A percentile compares a stretch with the other conserved stretches of the same genome.
These are phyloP conservation scores for Colletotrichum ledebouriae DNA, from an alignment of 2,329 filamentous ascomycete species.

Conservation along the genomic window DNA sequence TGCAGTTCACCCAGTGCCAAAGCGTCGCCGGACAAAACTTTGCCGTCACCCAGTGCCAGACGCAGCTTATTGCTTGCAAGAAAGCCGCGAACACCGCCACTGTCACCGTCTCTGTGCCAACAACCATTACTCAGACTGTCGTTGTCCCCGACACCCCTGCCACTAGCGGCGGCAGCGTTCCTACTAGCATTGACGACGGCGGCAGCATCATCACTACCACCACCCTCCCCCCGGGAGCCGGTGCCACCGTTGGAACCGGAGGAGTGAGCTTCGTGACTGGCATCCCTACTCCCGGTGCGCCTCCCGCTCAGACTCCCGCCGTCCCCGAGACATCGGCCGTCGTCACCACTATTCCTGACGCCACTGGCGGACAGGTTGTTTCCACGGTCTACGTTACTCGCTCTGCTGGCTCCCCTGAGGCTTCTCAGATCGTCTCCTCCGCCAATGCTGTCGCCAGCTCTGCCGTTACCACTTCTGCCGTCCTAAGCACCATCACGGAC, in stretches of 20 bases:
- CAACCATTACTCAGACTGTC: constrained; percentile 42
- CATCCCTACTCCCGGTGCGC: constrained; percentile 36
- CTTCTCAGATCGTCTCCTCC: constrained; percentile 8
- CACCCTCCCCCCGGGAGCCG: constrained; percentile 37
- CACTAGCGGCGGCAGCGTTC: constrained; percentile 20
- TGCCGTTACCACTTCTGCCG: constrained; percentile 14
- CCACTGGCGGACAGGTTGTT: constrained; percentile 4
- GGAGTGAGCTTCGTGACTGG: constrained; percentile 41
- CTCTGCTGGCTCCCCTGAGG: constrained; percentile 10
- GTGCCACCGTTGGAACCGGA: constrained; percentile 39
- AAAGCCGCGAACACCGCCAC: constrained; percentile 42
- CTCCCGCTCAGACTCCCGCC: constrained; percentile 28
- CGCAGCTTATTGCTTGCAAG: constrained; percentile 41
- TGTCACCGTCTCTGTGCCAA: constrained; percentile 40
- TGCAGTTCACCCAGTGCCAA: constrained; percentile 43
- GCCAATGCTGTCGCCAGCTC: constrained; percentile 25
- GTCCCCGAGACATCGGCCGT: constrained; percentile 32
- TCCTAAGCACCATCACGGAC: constrained; percentile 25
- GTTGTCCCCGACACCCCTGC: constrained; percentile 36
- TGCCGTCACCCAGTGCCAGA: constrained; percentile 43
- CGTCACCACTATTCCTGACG: not conserved
- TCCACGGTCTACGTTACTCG: constrained; percentile 32
- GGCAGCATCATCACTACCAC: constrained; percentile 41
- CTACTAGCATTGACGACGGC: constrained; percentile 31
- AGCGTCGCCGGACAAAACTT: constrained; percentile 41